Percentiles rank a stretch among this genome's conserved stretches.
Conservation (phyloP, 345 rosid species). For the Euphorbia peplus region DNA sequence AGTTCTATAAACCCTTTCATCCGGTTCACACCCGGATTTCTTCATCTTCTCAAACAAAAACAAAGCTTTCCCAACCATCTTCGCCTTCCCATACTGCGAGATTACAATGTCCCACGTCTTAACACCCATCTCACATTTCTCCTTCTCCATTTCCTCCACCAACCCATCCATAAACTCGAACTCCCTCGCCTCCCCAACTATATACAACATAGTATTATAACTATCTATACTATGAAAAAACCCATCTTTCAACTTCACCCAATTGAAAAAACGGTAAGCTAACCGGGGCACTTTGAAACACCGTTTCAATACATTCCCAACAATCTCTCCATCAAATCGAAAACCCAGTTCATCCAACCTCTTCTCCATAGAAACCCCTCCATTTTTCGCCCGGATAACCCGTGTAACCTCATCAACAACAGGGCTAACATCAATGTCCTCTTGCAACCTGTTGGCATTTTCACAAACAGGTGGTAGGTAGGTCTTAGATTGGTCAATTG, state of each 20-base stretch:
- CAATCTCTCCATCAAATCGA: conserved; percentile 48
- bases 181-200: conserved; percentile 60
- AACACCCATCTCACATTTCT: conserved; percentile 46
- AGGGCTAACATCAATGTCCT: conserved; percentile 42
- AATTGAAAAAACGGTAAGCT: conserved; percentile 64
- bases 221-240: conserved; percentile 42
- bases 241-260: conserved; percentile 58
- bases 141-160: conserved; percentile 62
- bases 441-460: conserved; percentile 37
- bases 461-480: conserved; percentile 46
- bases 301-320: conserved; percentile 71
- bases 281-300: conserved; percentile 76
- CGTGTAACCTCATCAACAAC: conserved; percentile 51
- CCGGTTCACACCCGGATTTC: conserved; percentile 52
- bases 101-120: conserved; percentile 74
- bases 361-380: conserved; percentile 52
- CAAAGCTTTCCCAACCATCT: conserved; percentile 59
- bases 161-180: conserved; percentile 45
- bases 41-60: conserved; percentile 58
- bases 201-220: conserved; percentile 59
- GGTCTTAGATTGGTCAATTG: conserved; percentile 1
- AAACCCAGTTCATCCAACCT: conserved; percentile 43
- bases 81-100: conserved; percentile 56
- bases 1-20: conserved; percentile 39
- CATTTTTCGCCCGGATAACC: conserved; percentile 45